Conservation (phyloP, 1,139 yeast species). For the Suhomyces taliae region DNA sequence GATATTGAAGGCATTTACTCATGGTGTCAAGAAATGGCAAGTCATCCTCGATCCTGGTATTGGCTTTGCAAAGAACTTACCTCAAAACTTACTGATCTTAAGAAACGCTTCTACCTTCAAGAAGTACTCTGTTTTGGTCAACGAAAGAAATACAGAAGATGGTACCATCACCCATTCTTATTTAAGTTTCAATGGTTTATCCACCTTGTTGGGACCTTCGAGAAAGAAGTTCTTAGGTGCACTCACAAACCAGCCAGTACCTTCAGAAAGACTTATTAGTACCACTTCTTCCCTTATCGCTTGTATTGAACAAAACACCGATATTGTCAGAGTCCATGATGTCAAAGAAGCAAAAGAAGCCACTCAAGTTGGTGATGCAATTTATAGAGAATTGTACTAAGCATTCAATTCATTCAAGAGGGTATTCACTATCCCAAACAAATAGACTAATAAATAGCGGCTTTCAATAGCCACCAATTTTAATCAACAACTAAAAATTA, state of each 20-base stretch:
- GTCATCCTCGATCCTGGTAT: conserved; percentile 90
- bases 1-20: conserved; percentile 53
- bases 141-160: conserved; percentile 20
- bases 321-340: conserved; percentile 89
- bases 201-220: conserved; percentile 82
- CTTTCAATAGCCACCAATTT: no score
- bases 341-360: conserved; percentile 67
- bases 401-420: neutral
- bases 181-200: conserved; percentile 50
- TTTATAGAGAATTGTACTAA: conserved; percentile 44
- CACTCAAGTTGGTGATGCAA: conserved; percentile 71
- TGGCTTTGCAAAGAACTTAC: conserved; percentile 80
- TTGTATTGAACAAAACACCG: conserved; percentile 70
- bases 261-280: conserved; percentile 67
- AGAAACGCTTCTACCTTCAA: conserved; percentile 59
- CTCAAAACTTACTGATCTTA: conserved; percentile 68
- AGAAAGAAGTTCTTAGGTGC: conserved; percentile 84
- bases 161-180: conserved; percentile 27
- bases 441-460: no score
- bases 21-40: conserved; percentile 87
- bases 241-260: conserved; percentile 49
- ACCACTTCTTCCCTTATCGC: conserved; percentile 79
- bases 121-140: conserved; percentile 40
- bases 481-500: no score
- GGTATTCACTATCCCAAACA: no score